Base-by-base conservation (phyloP, 257 asterid genomes). In the Solanum commersonii region DNA sequence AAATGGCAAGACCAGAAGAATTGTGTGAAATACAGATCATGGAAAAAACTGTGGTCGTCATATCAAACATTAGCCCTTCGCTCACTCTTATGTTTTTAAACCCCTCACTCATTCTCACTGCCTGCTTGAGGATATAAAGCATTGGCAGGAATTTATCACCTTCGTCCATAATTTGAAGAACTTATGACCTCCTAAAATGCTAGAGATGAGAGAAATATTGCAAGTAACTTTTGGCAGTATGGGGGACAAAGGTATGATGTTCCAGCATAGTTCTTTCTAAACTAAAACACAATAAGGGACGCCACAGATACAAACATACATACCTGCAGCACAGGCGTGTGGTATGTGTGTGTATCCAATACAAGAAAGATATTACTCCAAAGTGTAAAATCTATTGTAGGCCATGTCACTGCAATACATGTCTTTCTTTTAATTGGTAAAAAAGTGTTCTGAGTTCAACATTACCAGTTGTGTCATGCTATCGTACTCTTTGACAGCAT, bases 401-500 rank as follows among this genome's bases (percentile, higher is more conserved):
- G 8, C 16, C 37, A 31, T 81, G 68, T 46, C 85, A 46, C 20
- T 12, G 25, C 34, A 81, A 81, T 23, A 49, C 40, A 31, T 46
- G 42, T 79, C 10, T 79, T 46, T 31, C 85, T 81, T 81, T 46
- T 46, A 81, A 81, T 29, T 29, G 42, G 12, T 49, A 46, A 52
- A 1, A 31, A 49, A 11, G 44, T 29, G 86, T 20, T 4, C 46
- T n/a, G 44, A 82, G 68, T 68, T 81, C 83, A 29, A 74, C 83
- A 73, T 91, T 95, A 96, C 98, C 96, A 95, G 98, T 87, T 93
- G 96, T 83, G 96, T 93, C 98, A 95, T 96, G 92, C 98, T 96
- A 90, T 97, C 99, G 59, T 92, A 97, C 89, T 97, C 98, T 94
- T 96, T 97, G 84, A 97, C 96, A 91, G 99, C 99, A 91, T 92